Evolutionary conservation across 2,329 filamentous ascomycete genomes (phyloP), one percentile per base, ranked within the genome.

Genomic region (Cordyceps javanica): DNA sequence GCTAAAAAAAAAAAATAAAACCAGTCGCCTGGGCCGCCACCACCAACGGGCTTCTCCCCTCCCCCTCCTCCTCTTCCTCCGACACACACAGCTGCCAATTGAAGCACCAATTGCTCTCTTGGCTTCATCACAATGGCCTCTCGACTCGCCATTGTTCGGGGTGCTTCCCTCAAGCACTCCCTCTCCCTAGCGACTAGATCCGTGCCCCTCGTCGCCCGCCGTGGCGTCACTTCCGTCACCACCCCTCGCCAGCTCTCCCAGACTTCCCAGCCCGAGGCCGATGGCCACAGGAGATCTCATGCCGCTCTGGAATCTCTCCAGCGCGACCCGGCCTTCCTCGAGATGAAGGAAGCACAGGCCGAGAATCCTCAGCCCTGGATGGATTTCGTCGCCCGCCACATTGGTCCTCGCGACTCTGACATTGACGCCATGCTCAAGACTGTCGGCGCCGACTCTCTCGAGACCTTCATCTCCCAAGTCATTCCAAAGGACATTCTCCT

Each of bases 381-480:
- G 62, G 63, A 68, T 41, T 96, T 96, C 67, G 80, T 88, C 57
- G 82, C 88, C 59, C 85, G 93, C 50, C 93, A 97, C 74, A 96
- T 97, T 74, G 92, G 92, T 1, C 91, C 91, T 3, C 86, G 87
- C 53, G 79, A 86, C 34, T 75, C 79, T 45, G 86, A 89, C 56
- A 82, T 86, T 1, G 77, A 85, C 63, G 78, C 86, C 67, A 97
- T 97, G 93, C 84, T 97, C 60, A 82, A 86, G 65, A 81, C 81
- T 1, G 78, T 97, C 41, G 86, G 90, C 59, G 87, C 79, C 10
- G 76, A 80, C 60, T 86, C 80, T 46, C 73, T 97, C 59, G 91
- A 97, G 62, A 85, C 90, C 28, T 96, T 97, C 68, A 83, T 97
- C 42, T 78, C 82, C 66, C 85, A 96, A 73, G 92, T 97, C 50